Base-by-base conservation (phyloP, 2,329 filamentous ascomycete genomes). In the Tolypocladium amazonense region DNA sequence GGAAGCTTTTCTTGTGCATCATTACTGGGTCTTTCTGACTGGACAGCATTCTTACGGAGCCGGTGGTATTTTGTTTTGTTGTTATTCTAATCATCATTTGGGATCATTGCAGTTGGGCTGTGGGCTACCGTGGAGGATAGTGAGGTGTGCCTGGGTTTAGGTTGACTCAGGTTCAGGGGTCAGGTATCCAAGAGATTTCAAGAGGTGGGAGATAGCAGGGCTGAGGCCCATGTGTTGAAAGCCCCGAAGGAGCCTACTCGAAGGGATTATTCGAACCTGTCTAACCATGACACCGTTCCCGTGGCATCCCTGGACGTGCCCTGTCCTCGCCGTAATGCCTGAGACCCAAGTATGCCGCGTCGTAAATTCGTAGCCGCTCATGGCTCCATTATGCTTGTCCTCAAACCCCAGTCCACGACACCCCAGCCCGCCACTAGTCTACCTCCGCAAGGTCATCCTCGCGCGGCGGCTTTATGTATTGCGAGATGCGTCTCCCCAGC, bases 391-490 rank as follows among this genome's bases (percentile, higher is more conserved):
- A 35, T 35, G 50, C 18, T 18, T 18, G 2, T 20, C 3, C 27
- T 20, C 30, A 4, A 23, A 5, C 50, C n/a, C 4, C 18, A 37
- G 8, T 7, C n/a, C 20, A 2, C 20, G 30, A 11, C 4, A 3
- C 3, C 8, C 9, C 27, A 47, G 12, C 30, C 2, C 14, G 6
- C 20, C 2, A 12, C n/a, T 33, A 37, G 50, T 35, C 30, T 20
- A 37, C 50, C 50, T 54, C 50, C 9, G 30, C 50, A 15, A 23
- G 27, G 9, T 52, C 30, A 20, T 54, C 54, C 50, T 57, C 56
- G 35, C 39, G 53, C 35, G 64, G 53, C n/a, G 64, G 64, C 53
- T 60, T 64, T 30, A 65, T 59, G 30, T 65, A 65, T 54, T 65
- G 62, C 2, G 60, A 60, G 14, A 65, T 53, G 8, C 60, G 61